Evolutionary conservation across 2,329 filamentous ascomycete genomes (phyloP), one percentile per base, ranked within the genome.

Genomic region (Penicillium digitatum): DNA sequence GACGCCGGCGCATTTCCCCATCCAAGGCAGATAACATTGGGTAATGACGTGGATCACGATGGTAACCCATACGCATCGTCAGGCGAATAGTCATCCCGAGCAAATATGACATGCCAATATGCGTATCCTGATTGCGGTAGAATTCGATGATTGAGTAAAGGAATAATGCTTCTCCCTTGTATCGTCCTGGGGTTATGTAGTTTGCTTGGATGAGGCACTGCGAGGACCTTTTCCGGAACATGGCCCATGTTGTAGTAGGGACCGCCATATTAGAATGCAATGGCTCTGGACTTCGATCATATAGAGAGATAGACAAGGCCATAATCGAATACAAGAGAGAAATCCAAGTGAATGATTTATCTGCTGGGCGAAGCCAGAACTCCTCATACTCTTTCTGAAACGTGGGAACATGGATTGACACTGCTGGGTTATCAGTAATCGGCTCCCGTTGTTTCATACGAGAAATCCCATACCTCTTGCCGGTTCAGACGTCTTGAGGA

Each of bases 31-130:
- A 76, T 44, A 85, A 78, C 47, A 73, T 76, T 5, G 79, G 72
- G 59, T 82, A 83, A 35, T 81, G 79, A 3, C 68, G 76, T 14
- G 82, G 73, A 62, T 85, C 83, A 35, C 83, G 77, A 67, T 86
- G 83, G 57, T 84, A 80, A 4, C 83, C 83, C 77, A 83, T 84
- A 20, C 81, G 76, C 78, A 85, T 83, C 2, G 83, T 82, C n/a
- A 85, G 69, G 9, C 82, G 76, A 16, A 83, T 79, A 18, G 82
- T 78, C 48, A 84, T 76, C 14, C 80, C 77, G 9, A 81, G 76
- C 46, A 84, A 72, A 18, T 83, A 74, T 47, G 83, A 81, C 9
- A 84, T 69, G 5, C 84, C 78, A 27, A 84, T 69, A 8, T 82
- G 66, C 10, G 67, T 65, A 57, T 73, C 70, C 26, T 62, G 59